A percentile compares a stretch with the other conserved stretches of the same genome.
These are phyloP conservation scores for Pilaira anomala DNA, from an alignment of 192 early-diverging fungal genomes.

Conservation along the genomic window DNA sequence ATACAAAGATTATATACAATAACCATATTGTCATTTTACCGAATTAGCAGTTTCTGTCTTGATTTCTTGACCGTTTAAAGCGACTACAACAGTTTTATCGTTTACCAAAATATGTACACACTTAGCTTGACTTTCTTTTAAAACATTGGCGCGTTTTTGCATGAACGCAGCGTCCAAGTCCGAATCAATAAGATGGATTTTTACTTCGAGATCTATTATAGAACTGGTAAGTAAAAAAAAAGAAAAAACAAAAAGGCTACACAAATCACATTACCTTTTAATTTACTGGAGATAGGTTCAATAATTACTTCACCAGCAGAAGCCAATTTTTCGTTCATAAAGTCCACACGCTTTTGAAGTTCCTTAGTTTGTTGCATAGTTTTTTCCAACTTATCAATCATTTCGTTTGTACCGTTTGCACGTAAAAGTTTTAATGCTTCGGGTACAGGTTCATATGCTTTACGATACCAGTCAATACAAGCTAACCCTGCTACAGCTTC, in stretches of 20 bases:
- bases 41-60: constrained; percentile 23
- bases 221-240: background rate
- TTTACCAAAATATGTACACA: constrained; percentile 45
- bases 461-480: constrained; percentile 40
- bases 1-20: background rate
- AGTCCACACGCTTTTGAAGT: constrained; percentile 35
- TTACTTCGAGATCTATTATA: constrained; percentile 21
- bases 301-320: constrained; percentile 20
- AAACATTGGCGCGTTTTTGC: constrained; percentile 42
- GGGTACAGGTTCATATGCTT: constrained; percentile 43
- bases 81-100: constrained; percentile 38
- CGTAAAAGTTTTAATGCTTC: constrained; percentile 38
- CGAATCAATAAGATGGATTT: constrained; percentile 39
- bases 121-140: constrained; percentile 34
- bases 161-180: constrained; percentile 41
- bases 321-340: constrained; percentile 43
- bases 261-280: no score
- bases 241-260: constrained; percentile 5
- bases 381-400: constrained; percentile 44
- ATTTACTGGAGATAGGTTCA: constrained; percentile 12
- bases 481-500: constrained; percentile 54
- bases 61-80: constrained; percentile 35
- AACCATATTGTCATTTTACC: constrained; percentile 10
- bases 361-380: constrained; percentile 40
- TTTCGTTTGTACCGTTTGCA: constrained; percentile 33